These are phyloP conservation scores for Terfezia claveryi DNA, from an alignment of 495 filamentous ascomycete genomes.

Conservation along the genomic window DNA sequence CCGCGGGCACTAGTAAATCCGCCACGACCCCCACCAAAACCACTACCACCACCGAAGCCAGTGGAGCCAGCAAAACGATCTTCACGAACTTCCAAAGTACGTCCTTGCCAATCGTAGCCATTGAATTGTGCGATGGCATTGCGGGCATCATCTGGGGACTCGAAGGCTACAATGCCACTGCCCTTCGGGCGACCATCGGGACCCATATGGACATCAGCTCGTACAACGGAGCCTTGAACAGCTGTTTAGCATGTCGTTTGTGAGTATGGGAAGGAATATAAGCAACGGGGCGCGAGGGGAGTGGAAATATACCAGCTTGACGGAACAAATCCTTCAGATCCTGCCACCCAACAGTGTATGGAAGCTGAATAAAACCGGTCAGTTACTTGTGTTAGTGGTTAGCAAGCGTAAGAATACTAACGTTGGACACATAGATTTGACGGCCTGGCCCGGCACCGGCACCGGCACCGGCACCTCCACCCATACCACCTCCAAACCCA, in stretches of 20 bases:
- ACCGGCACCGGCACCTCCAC: conserved; percentile 24
- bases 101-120: conserved; percentile 95
- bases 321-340: conserved; percentile 98
- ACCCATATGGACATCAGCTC: conserved; percentile 85
- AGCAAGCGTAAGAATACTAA: conserved; percentile 35
- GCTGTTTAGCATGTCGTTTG: conserved; percentile 11
- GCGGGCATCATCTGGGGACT: conserved; percentile 78
- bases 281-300: conserved; percentile 10
- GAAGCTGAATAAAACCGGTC: conserved; percentile 41
- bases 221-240: conserved; percentile 53
- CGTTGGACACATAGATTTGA: conserved; percentile 94
- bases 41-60: conserved; percentile 28
- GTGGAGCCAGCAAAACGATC: conserved; percentile 69
- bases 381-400: conserved; percentile 18
- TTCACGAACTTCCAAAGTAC: conserved; percentile 80
- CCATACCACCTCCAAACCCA: conserved; percentile 30
- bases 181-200: conserved; percentile 87
- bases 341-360: conserved; percentile 96
- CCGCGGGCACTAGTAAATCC: conserved; percentile 30
- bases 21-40: conserved; percentile 25
- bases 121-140: conserved; percentile 95
- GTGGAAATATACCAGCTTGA: conserved; percentile 57
- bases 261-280: conserved; percentile 6
- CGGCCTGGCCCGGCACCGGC: conserved; percentile 37
- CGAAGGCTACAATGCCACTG: conserved; percentile 91